phyloP scores from a whole-genome alignment of 2,329 filamentous ascomycete genomes.

The Setomelanomma holmii region DNA sequence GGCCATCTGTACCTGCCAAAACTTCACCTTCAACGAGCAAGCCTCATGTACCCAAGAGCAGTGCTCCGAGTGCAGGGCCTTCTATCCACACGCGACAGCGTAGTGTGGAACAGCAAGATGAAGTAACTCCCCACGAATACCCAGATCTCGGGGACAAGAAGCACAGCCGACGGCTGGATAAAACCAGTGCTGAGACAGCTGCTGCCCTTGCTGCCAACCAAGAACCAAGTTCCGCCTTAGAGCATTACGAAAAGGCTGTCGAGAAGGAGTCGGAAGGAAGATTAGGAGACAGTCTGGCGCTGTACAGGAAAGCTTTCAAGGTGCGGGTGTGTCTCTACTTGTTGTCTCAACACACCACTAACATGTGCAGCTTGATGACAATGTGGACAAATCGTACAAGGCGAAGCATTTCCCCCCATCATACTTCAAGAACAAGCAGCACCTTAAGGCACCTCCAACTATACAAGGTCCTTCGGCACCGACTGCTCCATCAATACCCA shows the following conservation, averaged over 20 bases:
- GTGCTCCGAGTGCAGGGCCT: constrained; percentile 28
- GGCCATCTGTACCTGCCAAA: constrained; percentile 19
- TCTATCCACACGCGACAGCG: constrained; percentile 34
- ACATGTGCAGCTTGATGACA: constrained; percentile 72
- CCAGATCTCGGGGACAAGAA: constrained; percentile 57
- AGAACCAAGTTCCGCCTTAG: constrained; percentile 78
- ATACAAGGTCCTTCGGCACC: constrained; percentile 8
- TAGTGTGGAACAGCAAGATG: constrained; percentile 48
- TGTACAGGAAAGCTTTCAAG: constrained; percentile 90
- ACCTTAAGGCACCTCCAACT: constrained; percentile 6
- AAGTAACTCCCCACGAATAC: constrained; percentile 51
- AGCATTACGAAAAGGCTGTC: constrained; percentile 91
- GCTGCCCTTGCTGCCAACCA: constrained; percentile 37
- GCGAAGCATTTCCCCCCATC: constrained; percentile 86
- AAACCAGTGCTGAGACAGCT: constrained; percentile 46
- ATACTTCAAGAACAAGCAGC: constrained; percentile 48
- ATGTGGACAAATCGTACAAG: constrained; percentile 85
- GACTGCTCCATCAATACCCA: constrained; percentile 42
- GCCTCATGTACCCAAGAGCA: constrained; percentile 28
- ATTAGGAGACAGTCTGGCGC: constrained; percentile 83
- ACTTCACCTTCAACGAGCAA: constrained; percentile 28
- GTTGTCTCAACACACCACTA: background rate
- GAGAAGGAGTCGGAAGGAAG: constrained; percentile 86
- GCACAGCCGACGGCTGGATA: constrained; percentile 52
- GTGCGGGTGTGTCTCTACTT: constrained; percentile 56